Evolutionary conservation across 108 stramenopile species (phyloP), one percentile per base, ranked within the genome.

Genomic region (Skeletonema potamos): DNA sequence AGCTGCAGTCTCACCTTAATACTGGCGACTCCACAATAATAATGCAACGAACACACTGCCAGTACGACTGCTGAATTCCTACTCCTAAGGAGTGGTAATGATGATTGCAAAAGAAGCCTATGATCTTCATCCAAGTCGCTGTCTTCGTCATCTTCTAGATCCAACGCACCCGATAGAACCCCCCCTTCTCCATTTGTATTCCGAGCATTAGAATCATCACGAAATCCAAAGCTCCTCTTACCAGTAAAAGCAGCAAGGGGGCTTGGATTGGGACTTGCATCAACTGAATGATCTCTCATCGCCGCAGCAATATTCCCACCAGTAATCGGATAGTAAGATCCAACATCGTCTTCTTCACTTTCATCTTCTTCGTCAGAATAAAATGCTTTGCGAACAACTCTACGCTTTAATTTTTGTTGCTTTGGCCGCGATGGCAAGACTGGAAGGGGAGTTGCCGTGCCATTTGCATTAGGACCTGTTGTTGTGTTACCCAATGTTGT

Each of bases 341-440:
- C 83, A 26, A 87, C 82, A 65, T 92, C 96, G 66, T 98, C 96
- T 72, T 94, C 96, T 13, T 82, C 74, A 41, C 76, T 79, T 73
- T 92, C 94, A 72, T 99, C 98, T 83, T 98, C 97, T 77, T 99
- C 98, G 64, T 96, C 95, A 22, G 92, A 94, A 86, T 99, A 99
- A 70, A 99, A 99, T 46, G 92, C 97, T 68, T 95, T 95, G 33
- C 90, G 86, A 36, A 96, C 91, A 24, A 92, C 94, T 6, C 92
- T 86, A 15, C 94, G 86, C 64, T 87, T 94, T 36, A 86, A 67
- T 67, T 84, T 87, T 13, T 54, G 51, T 12, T 70, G 41, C 32
- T 71, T 66, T 63, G 48, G 67, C 2, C 54, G 69, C 20, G 68
- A 70, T 29, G 83, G 73, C 20, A 27, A 70, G 17, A 51, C n/a